Conservation (phyloP, 139 green algal species). For the Volvox reticuliferus region DNA sequence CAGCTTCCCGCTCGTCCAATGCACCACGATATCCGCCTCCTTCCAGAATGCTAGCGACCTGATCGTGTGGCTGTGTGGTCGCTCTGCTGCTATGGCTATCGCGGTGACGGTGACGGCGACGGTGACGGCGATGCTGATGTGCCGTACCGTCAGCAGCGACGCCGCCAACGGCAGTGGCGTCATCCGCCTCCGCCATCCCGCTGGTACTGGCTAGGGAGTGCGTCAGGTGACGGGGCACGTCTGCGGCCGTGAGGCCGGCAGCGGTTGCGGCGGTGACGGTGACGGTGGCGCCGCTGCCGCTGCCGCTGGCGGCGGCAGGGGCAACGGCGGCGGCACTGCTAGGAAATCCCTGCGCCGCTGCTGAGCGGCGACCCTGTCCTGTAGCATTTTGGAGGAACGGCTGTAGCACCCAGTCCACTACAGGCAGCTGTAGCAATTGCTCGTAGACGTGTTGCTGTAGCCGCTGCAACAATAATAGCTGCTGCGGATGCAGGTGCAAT, state of each 20-base stretch:
- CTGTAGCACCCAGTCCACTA: constrained; percentile 34
- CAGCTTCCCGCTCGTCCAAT: no score
- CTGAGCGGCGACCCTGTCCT: no score
- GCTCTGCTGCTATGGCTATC: no score
- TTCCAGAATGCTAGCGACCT: no score
- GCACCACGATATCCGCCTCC: no score
- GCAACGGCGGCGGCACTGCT: background rate
- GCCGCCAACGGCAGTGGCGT: background rate
- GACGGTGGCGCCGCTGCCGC: background rate
- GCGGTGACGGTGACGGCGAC: background rate
- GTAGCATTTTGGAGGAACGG: background rate
- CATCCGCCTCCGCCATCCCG: constrained; percentile 6
- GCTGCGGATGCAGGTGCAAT: constrained; percentile 16
- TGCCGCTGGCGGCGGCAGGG: background rate
- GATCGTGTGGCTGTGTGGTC: no score
- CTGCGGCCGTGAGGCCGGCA: background rate
- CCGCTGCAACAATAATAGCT: background rate
- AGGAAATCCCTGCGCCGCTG: no score
- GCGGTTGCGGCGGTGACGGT: background rate
- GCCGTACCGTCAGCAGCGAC: background rate
- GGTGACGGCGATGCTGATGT: background rate
- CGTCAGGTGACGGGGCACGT: constrained; percentile 11
- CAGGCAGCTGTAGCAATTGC: constrained; percentile 5
- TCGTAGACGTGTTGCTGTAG: background rate
- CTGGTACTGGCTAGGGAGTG: constrained; percentile 15